Evolutionary conservation across 2,329 filamentous ascomycete genomes (phyloP), one percentile per base, ranked within the genome.

Genomic region (Aspergillus puulaauensis): DNA sequence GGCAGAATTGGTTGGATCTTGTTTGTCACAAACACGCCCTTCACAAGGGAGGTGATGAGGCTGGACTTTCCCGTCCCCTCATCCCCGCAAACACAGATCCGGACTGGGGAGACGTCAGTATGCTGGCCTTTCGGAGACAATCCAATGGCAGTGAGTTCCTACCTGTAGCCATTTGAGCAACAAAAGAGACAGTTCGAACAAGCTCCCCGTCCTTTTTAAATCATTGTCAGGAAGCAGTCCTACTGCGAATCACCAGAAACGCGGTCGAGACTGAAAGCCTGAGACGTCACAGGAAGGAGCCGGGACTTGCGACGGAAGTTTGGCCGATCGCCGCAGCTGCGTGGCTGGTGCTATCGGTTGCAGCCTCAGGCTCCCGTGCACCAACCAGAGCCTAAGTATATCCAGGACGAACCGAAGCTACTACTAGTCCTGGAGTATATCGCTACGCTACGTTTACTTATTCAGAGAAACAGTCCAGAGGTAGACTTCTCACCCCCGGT

Each of bases 1-100:
- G 95, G 95, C 9, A 99, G 87, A 60, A 98, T 90, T 14, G 93
- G 85, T 73, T 97, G 93, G 70, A 99, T 97, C 79, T 96, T 96
- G 77, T 90, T 91, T 64, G 90, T 91, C 68, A 98, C 90, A 75
- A 98, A 99, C 74, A 93, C 90, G 73, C 97, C 93, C 73, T 98
- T 98, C 73, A 99, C 93, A 40, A 99, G 87, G 57, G 92, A 96
- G 56, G 93, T 95, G 71, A 96, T 96, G 74, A 96, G 83, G 75
- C 90, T 95, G 59, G 90, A 95, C 79, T 96, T 96, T 68, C 92
- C 92, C n/a, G 90, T 92, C 68, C 90, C 90, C 78, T 98, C 93
- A 75, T 99, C 95, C 70, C 95, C 95, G 79, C 93, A 97, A 58
- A 98, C 91, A 75, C 92, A 96, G 70, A 98, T 93, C 64, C 95